Conservation (phyloP, 1,139 yeast species). For the Yamadazyma diddensiae region DNA sequence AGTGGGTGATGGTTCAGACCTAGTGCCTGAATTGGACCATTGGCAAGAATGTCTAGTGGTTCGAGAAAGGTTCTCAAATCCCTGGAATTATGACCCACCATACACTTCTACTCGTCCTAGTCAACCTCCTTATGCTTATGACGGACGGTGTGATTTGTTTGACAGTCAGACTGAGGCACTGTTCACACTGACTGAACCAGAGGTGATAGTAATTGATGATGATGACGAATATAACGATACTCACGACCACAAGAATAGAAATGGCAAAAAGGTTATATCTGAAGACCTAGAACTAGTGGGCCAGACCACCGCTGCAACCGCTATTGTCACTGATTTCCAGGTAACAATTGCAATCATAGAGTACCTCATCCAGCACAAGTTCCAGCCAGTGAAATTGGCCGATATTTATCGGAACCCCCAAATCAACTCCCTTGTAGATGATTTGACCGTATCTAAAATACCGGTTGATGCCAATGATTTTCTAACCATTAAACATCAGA, state of each 20-base stretch:
- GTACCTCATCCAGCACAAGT: constrained; percentile 25
- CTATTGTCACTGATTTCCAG: constrained; percentile 24
- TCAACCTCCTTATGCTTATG: constrained; percentile 1
- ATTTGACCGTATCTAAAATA: constrained; percentile 18
- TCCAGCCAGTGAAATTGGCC: constrained; percentile 20
- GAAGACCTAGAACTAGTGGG: not conserved
- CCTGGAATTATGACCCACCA: constrained; percentile 1
- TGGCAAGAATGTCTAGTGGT: constrained; percentile 27
- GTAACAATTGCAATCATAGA: constrained; percentile 26
- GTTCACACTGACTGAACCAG: not conserved
- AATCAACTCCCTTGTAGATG: constrained; percentile 22
- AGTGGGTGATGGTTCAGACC: constrained; percentile 16
- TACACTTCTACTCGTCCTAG: too few relatives aligned
- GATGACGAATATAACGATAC: not conserved
- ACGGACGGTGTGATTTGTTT: not conserved
- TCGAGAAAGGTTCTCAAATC: not conserved
- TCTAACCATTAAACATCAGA: constrained; percentile 12
- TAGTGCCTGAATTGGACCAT: constrained; percentile 23
- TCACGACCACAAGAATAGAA: not conserved
- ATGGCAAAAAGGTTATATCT: not conserved
- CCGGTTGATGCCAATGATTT: constrained; percentile 9
- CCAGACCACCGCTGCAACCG: constrained; percentile 5
- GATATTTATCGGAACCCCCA: constrained; percentile 23
- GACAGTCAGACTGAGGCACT: not conserved
- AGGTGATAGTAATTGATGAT: constrained; percentile 2